Conservation (phyloP, 176 grass and related monocot species). For the Luzula sylvatica region DNA sequence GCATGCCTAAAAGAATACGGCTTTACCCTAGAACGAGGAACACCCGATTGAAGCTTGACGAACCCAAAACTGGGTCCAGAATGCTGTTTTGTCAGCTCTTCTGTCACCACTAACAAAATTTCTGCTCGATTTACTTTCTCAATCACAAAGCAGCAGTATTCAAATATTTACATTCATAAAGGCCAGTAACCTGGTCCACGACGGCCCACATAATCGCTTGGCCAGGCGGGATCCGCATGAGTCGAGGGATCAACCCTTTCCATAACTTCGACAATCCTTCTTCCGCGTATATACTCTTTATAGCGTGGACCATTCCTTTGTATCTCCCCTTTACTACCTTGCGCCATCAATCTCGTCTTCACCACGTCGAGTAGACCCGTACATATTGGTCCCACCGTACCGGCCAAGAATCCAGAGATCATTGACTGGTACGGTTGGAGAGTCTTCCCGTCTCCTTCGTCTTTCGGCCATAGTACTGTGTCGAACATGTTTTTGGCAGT, state of each 20-base stretch:
- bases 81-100: constrained; percentile 57
- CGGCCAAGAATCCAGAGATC: constrained; percentile 92
- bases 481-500: constrained; percentile 86
- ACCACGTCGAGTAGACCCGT: constrained; percentile 88
- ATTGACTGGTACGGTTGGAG: constrained; percentile 94
- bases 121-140: neutral
- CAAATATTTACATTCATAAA: constrained; percentile 68
- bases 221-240: constrained; percentile 99
- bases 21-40: constrained; percentile 38
- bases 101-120: constrained; percentile 8
- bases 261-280: constrained; percentile 72
- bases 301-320: constrained; percentile 69
- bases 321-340: constrained; percentile 62
- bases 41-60: constrained; percentile 68
- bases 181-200: constrained; percentile 85
- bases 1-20: neutral
- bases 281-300: constrained; percentile 63
- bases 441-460: constrained; percentile 69
- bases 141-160: constrained; percentile 32
- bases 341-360: constrained; percentile 91
- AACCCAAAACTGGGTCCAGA: constrained; percentile 66
- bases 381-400: constrained; percentile 86
- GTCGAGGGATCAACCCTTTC: constrained; percentile 90
- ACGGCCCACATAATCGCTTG: constrained; percentile 95
- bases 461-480: constrained; percentile 83